phyloP scores from a whole-genome alignment of 805 yeast species.

The Priceomyces melissophilus region DNA sequence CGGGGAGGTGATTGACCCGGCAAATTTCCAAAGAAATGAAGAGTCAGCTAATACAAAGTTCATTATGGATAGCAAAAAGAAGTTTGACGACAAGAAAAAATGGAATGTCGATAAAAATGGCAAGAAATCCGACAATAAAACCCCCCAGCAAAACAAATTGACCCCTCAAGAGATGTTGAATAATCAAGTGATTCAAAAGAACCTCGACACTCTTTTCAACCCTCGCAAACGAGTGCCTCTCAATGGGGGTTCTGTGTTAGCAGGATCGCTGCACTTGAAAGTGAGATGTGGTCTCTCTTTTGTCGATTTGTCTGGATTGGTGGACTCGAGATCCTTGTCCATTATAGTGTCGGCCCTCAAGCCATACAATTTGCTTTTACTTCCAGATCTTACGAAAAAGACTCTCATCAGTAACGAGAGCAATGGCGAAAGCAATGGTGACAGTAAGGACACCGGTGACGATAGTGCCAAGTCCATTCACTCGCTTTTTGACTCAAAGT shows the following conservation, averaged over 20 bases:
- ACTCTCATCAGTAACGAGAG: too few relatives aligned
- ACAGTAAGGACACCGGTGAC: too few relatives aligned
- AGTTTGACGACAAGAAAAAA: constrained; percentile 31
- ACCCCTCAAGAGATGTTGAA: constrained; percentile 44
- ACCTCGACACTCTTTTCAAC: constrained; percentile 45
- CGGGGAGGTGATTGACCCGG: constrained; percentile 70
- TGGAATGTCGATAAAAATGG: constrained; percentile 20
- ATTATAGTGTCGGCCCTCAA: constrained; percentile 75
- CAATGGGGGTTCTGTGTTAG: constrained; percentile 15
- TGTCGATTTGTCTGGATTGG: constrained; percentile 79
- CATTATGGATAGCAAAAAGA: constrained; percentile 35
- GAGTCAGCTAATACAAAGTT: constrained; percentile 39
- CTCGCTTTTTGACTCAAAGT: too few relatives aligned
- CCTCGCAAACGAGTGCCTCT: constrained; percentile 47
- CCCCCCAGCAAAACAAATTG: constrained; percentile 23
- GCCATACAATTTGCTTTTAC: constrained; percentile 67
- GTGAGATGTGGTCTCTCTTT: constrained; percentile 70
- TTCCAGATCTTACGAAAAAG: constrained; percentile 41
- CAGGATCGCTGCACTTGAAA: constrained; percentile 31
- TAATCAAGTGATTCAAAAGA: constrained; percentile 35
- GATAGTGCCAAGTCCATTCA: too few relatives aligned
- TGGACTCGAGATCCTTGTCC: constrained; percentile 76
- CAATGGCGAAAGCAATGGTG: too few relatives aligned
- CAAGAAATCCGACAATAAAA: constrained; percentile 16
- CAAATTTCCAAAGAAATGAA: constrained; percentile 58